These are phyloP conservation scores for Ustilago nuda DNA, from an alignment of 1,284 basidiomycete genomes.

Conservation along the genomic window DNA sequence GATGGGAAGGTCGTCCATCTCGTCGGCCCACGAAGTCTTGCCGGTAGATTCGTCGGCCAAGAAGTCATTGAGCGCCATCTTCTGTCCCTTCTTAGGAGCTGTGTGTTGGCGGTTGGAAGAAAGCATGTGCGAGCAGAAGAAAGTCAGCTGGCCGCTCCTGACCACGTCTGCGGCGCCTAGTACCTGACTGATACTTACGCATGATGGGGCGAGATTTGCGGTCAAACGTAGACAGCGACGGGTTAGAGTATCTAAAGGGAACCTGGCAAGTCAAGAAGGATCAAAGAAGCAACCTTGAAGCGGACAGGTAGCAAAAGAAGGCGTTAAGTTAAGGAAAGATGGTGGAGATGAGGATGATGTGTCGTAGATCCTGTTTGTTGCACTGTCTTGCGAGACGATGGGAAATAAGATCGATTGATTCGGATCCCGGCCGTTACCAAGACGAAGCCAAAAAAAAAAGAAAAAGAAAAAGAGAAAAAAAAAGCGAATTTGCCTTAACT, in stretches of 20 bases:
- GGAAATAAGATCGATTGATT: constrained; percentile 21
- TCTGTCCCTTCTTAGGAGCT: constrained; percentile 66
- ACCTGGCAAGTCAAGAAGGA: constrained; percentile 21
- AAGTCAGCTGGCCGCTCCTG: constrained; percentile 1
- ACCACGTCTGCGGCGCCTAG: background rate
- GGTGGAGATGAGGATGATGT: constrained; percentile 28
- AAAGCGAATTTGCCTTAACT: background rate
- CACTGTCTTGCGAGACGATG: background rate
- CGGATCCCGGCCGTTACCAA: constrained; percentile 31
- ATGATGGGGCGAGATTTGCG: constrained; percentile 30
- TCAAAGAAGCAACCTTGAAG: constrained; percentile 13
- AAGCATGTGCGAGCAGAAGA: background rate
- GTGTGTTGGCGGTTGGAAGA: background rate
- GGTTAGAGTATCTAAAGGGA: constrained; percentile 1
- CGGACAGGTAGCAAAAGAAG: constrained; percentile 13
- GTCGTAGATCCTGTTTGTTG: background rate
- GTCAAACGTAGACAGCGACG: constrained; percentile 14
- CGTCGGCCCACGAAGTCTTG: constrained; percentile 68
- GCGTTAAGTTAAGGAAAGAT: constrained; percentile 5
- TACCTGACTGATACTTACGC: constrained; percentile 25
- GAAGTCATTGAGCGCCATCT: constrained; percentile 66
- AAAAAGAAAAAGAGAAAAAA: background rate
- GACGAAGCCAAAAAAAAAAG: background rate
- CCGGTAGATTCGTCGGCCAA: constrained; percentile 65
- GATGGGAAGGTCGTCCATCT: constrained; percentile 66